Conservation (phyloP, 169 alveolate species). For the Eimeria praecox region DNA sequence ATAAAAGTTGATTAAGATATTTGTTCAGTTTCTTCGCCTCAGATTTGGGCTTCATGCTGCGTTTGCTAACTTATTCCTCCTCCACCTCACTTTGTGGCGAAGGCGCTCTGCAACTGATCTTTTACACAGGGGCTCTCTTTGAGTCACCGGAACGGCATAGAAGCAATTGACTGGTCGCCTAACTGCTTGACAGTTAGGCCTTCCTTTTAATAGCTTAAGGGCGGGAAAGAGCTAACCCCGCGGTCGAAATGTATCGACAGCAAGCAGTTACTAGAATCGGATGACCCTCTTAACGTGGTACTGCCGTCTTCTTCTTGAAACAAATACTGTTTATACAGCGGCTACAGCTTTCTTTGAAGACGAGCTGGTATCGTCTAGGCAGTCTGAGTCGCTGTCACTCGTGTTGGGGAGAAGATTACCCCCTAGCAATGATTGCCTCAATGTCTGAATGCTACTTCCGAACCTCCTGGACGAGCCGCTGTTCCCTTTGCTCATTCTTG, state of each 20-base stretch:
- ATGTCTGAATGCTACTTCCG: not conserved
- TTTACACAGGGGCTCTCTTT: not conserved
- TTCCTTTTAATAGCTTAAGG: too few relatives aligned
- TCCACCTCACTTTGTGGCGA: not conserved
- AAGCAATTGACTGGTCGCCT: not conserved
- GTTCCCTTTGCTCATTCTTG: not conserved
- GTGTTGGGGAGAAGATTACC: conserved; percentile 3
- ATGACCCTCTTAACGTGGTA: not conserved
- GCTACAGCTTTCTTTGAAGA: not conserved
- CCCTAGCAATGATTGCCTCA: conserved; percentile 41
- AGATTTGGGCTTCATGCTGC: not conserved
- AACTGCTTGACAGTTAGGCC: not conserved
- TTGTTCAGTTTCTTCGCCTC: not conserved
- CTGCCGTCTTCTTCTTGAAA: not conserved
- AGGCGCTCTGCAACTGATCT: not conserved
- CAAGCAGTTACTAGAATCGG: not conserved
- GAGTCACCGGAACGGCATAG: not conserved
- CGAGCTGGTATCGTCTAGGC: not conserved
- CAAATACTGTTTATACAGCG: not conserved
- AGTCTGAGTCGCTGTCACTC: conserved; percentile 40
- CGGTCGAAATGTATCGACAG: not conserved
- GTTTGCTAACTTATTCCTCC: not conserved
- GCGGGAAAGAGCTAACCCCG: not conserved
- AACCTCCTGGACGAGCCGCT: not conserved
- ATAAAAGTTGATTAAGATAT: not conserved